phyloP scores from a whole-genome alignment of 2,329 filamentous ascomycete species.

The Graphiopsis chlorocephala region DNA sequence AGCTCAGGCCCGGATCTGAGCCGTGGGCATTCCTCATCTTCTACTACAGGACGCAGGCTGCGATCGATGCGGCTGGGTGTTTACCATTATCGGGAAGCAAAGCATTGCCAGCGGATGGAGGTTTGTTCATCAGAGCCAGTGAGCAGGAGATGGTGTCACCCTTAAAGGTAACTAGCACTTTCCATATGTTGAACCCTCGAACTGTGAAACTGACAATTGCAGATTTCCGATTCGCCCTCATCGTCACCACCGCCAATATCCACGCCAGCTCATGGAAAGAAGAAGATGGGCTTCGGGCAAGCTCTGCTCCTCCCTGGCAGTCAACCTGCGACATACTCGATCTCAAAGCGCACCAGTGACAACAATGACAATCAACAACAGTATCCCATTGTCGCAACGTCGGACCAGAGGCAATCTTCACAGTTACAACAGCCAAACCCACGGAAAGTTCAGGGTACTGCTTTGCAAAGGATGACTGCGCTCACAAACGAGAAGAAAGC shows the following conservation, averaged over 20 bases:
- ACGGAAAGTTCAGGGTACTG: not conserved
- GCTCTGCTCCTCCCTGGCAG: not conserved
- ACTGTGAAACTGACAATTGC: not conserved
- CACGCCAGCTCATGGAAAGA: not conserved
- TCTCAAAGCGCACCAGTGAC: not conserved
- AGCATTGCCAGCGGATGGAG: not conserved
- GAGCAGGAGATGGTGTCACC: conserved; percentile 2
- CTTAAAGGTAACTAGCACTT: not conserved
- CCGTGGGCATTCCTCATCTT: conserved; percentile 43
- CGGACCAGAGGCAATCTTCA: not conserved
- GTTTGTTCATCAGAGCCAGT: conserved; percentile 7
- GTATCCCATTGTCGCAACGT: not conserved
- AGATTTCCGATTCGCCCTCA: not conserved
- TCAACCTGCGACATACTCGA: not conserved
- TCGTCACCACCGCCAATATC: not conserved
- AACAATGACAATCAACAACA: not conserved
- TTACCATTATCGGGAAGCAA: conserved; percentile 10
- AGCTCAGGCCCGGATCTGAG: conserved; percentile 33
- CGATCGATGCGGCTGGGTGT: conserved; percentile 26
- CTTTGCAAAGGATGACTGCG: not conserved
- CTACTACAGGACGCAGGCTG: conserved; percentile 37
- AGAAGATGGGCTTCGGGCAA: not conserved
- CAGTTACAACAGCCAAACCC: not conserved
- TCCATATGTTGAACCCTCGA: not conserved
- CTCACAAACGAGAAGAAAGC: not conserved